Evolutionary conservation across 78 protist genomes (phyloP), one percentile per base, ranked within the genome.

Genomic region (Polysphondylium violaceum): DNA sequence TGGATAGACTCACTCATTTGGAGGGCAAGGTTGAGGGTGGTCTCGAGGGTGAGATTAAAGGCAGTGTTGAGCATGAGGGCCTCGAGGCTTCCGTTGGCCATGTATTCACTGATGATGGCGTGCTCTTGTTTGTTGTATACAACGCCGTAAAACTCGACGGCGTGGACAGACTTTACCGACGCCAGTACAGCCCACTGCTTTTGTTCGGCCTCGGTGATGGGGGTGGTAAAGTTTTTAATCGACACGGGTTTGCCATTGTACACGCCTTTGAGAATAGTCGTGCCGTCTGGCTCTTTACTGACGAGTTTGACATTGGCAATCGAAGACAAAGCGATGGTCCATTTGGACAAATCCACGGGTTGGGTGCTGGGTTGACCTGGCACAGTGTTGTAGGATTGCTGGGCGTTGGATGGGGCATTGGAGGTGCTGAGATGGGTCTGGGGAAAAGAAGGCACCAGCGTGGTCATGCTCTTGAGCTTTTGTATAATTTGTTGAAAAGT

Each of bases 1-100:
- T 83, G 58, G n/a, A 83, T 67, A 21, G 81, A 55, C 58, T 59
- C 35, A 5, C 81, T 47, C 2, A 83, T 74, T 58, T 83, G 79
- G 44, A 83, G 51, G 2, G 91, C 78, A 9, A 83, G 38, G 41
- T 83, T 73, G 1, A 83, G 19, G 2, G 91, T 69, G n/a, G 27
- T 12, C 0, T 59, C 35, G 81, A 77, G 69, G 17, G 35, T 69
- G 31, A 83, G 31, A 12, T 17, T 29, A 19, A 21, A 50, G 5
- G 41, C 6, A 38, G 69, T 9, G 3, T 69, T 51, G 2, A 55
- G 60, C 63, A 83, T 38, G 0, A 43, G n/a, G 1, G 12, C 7
- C 17, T 35, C 40, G 27, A 83, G 7, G 35, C 47, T 31, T 6
- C 38, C 63, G 44, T 69, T 58, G n/a, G 47, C 71, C 8, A 59